Evolutionary conservation across 495 filamentous ascomycete genomes (phyloP), one percentile per base, ranked within the genome.

Genomic region (Penicillium turbatum): DNA sequence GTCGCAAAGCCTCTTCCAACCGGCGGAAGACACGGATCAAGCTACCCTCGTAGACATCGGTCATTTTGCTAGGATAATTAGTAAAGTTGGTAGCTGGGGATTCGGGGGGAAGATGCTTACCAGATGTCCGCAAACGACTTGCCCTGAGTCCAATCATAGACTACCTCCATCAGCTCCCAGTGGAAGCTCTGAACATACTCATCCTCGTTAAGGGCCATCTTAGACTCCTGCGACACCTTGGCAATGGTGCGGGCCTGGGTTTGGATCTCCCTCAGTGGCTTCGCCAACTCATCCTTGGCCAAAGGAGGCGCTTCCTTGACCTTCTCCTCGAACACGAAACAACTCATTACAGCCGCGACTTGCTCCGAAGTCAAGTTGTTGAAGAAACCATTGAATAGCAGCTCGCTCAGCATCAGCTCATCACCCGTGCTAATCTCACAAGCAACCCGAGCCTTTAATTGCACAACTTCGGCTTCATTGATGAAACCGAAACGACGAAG

Each of bases 321-420:
- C 72, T 95, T 95, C 74, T 98, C 93, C 67, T 98, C 93, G 56
- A 96, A 96, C 53, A 97, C 91, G 72, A 98, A 98, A 59, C 88
- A 87, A 63, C 88, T 95, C 46, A 98, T 76, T 9, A 88, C 79
- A 15, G 92, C 82, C 2, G 95, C 93, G 57, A 82, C 85, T 63
- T 92, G 78, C 63, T 97, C 92, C 0, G 93, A 90, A 0, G 82
- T 84, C 26, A 97, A 76, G 60, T 96, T 90, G 69, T 97, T 97
- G 79, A 98, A 98, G 78, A 96, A 96, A 48, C 91, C 83, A 69
- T 97, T 95, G 75, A 98, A 97, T 5, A 98, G 80, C 27, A 98
- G 75, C 71, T 98, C 95, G 39, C 86, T 87, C 2, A 98, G 81
- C 60, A 98, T 83, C 24, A 97, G 76, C 62, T 97, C 95, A 57